These are phyloP conservation scores for Suhomyces emberorum DNA, from an alignment of 805 yeast species.

Conservation along the genomic window DNA sequence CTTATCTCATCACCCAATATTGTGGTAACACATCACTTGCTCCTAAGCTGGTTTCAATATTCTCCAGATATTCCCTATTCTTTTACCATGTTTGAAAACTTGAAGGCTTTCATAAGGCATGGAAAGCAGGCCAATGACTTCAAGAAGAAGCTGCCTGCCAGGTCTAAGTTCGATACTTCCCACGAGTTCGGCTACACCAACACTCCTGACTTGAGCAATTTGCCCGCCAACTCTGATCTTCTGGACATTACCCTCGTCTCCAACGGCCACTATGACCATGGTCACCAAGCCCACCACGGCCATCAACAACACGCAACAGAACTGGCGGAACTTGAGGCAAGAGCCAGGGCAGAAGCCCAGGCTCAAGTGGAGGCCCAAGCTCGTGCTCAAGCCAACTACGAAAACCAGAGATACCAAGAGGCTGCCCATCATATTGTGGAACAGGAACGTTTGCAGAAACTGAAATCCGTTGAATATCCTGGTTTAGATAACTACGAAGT, in stretches of 20 bases:
- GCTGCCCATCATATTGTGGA: conserved; percentile 36
- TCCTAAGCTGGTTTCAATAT: neutral
- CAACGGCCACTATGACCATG: neutral
- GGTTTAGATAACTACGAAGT: conserved; percentile 42
- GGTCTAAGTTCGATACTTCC: neutral
- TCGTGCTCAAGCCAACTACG: conserved; percentile 3
- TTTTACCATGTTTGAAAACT: conserved; percentile 36
- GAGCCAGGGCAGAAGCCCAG: neutral
- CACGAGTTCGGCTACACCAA: conserved; percentile 1
- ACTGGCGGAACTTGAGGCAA: neutral
- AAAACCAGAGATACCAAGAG: conserved; percentile 16
- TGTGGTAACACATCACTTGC: too few relatives aligned
- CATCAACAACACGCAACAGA: neutral
- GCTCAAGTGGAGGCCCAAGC: conserved; percentile 1
- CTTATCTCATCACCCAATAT: neutral
- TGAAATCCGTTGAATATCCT: conserved; percentile 28
- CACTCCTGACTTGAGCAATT: neutral
- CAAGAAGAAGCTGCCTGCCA: conserved; percentile 10
- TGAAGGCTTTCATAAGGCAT: conserved; percentile 60
- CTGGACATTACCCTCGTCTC: neutral
- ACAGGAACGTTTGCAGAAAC: conserved; percentile 28
- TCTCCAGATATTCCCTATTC: neutral
- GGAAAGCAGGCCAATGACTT: conserved; percentile 54
- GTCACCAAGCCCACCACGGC: neutral
- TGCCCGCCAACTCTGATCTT: neutral